These are phyloP conservation scores for Pseudonitzschia multiseries DNA, from an alignment of 108 stramenopile species.

Conservation along the genomic window DNA sequence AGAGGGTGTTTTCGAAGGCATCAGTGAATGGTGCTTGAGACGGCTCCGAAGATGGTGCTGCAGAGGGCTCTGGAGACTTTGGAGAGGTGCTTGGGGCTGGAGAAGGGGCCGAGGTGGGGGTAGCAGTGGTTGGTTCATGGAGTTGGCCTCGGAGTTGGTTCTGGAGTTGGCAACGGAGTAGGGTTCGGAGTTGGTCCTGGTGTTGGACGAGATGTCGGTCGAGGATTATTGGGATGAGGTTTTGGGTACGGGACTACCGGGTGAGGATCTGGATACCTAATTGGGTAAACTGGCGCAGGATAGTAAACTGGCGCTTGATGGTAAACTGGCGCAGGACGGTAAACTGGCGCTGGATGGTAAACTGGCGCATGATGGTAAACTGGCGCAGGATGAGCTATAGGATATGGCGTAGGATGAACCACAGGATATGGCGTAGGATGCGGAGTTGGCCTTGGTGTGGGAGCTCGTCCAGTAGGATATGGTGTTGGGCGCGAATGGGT, in stretches of 20 bases:
- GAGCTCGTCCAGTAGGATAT: conserved; percentile 1
- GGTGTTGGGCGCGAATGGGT: conserved; percentile 8
- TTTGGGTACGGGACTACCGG: background rate
- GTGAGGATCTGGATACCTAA: background rate
- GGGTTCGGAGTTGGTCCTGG: background rate
- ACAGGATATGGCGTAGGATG: background rate
- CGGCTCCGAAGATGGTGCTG: background rate
- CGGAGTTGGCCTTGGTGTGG: conserved; percentile 8
- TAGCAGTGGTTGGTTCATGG: background rate
- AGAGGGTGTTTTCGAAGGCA: background rate
- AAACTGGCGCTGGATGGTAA: background rate
- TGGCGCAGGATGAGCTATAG: background rate
- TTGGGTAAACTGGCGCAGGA: too few relatives aligned
- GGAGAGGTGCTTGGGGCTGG: too few relatives aligned
- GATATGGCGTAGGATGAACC: background rate
- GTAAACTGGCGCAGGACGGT: too few relatives aligned
- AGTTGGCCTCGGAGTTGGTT: background rate
- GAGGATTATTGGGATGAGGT: background rate
- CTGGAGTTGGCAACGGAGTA: background rate
- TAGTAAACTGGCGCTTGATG: too few relatives aligned
- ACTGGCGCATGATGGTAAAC: background rate
- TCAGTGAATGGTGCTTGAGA: background rate
- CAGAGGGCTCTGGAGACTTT: conserved; percentile 1
- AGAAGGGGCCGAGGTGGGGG: too few relatives aligned
- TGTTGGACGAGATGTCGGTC: background rate